Conservation (phyloP, 1,139 yeast species). For the Candida buenavistaensis region DNA sequence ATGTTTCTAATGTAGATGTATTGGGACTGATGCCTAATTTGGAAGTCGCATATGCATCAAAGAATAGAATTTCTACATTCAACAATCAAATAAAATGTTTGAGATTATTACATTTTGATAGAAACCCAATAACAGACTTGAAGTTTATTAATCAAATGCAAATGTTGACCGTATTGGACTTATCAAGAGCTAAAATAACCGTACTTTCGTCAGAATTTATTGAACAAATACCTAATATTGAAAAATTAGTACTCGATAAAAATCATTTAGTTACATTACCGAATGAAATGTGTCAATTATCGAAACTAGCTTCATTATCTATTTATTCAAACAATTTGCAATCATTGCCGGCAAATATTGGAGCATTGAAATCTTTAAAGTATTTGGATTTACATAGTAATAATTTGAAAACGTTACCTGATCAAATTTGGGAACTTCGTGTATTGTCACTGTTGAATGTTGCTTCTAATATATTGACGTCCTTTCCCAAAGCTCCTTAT, state of each 20-base stretch:
- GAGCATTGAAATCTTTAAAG: slow-evolving; percentile 59
- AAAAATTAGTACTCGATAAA: slow-evolving; percentile 73
- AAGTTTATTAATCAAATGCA: slow-evolving; percentile 57
- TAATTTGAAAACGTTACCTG: slow-evolving; percentile 71
- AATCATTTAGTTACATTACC: slow-evolving; percentile 84
- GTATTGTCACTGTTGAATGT: slow-evolving; percentile 64
- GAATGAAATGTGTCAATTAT: slow-evolving; percentile 59
- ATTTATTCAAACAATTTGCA: slow-evolving; percentile 75
- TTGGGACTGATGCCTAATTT: slow-evolving; percentile 64
- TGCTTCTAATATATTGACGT: slow-evolving; percentile 73
- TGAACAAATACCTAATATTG: slow-evolving; percentile 62
- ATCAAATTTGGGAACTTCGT: slow-evolving; percentile 64
- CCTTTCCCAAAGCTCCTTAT: slow-evolving; percentile 61
- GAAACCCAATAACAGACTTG: slow-evolving; percentile 77
- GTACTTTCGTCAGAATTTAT: slow-evolving; percentile 68
- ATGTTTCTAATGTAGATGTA: slow-evolving; percentile 62
- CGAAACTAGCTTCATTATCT: slow-evolving; percentile 64
- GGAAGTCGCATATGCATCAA: slow-evolving; percentile 73
- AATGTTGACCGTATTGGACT: slow-evolving; percentile 68
- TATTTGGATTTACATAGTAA: slow-evolving; percentile 83
- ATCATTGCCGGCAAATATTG: slow-evolving; percentile 67
- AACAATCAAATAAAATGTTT: slow-evolving; percentile 60
- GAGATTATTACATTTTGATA: slow-evolving; percentile 53
- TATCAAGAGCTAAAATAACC: slow-evolving; percentile 81
- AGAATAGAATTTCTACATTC: slow-evolving; percentile 74